These are phyloP conservation scores for Termitomyces sp. DNA, from an alignment of 768 basidiomycete species.

Conservation along the genomic window DNA sequence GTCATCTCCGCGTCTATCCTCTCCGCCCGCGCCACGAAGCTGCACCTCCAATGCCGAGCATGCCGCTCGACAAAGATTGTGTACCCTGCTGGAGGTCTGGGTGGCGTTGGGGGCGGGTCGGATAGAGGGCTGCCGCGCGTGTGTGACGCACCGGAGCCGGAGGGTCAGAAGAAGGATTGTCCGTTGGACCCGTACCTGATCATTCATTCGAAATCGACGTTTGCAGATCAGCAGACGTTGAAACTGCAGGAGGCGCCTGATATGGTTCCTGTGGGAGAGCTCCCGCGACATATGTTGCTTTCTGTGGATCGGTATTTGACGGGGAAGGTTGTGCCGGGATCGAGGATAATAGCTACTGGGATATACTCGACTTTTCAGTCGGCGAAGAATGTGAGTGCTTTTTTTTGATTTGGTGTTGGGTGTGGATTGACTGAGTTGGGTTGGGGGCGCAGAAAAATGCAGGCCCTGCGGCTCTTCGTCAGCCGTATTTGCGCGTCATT, in stretches of 20 bases:
- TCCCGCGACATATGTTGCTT: slow-evolving; percentile 92
- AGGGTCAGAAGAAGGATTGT: slow-evolving; percentile 91
- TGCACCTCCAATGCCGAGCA: slow-evolving; percentile 90
- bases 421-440: slow-evolving; percentile 1
- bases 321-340: slow-evolving; percentile 92
- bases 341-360: slow-evolving; percentile 92
- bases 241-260: slow-evolving; percentile 99
- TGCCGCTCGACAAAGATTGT: slow-evolving; percentile 81
- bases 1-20: slow-evolving; percentile 96
- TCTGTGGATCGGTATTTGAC: slow-evolving; percentile 90
- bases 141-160: slow-evolving; percentile 78
- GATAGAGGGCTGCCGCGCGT: slow-evolving; percentile 82
- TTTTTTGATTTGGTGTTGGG: neutral
- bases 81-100: slow-evolving; percentile 73
- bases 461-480: slow-evolving; percentile 86
- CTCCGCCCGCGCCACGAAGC: slow-evolving; percentile 87
- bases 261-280: slow-evolving; percentile 98
- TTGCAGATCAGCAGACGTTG: slow-evolving; percentile 93
- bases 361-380: slow-evolving; percentile 97
- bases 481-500: slow-evolving; percentile 90
- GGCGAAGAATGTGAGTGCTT: slow-evolving; percentile 64
- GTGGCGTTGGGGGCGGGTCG: slow-evolving; percentile 83
- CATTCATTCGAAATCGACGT: slow-evolving; percentile 89
- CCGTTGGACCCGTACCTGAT: slow-evolving; percentile 96
- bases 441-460: slow-evolving; percentile 56